Evolutionary conservation across 2,329 filamentous ascomycete genomes (phyloP).

Genomic region (Ramichloridium luteum): DNA sequence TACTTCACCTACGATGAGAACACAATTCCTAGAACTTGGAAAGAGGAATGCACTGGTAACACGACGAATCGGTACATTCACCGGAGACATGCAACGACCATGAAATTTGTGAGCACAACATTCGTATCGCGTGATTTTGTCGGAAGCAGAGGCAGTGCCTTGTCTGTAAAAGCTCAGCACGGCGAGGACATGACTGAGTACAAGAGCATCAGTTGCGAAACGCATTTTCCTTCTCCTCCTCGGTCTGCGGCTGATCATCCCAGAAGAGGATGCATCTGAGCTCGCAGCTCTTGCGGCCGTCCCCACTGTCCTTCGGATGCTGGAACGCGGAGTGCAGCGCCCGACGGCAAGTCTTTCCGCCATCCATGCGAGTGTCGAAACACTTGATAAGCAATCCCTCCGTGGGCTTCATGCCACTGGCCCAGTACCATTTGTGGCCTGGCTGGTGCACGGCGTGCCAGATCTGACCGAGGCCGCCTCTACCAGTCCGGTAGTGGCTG

Average conservation of each 20-base stretch:
- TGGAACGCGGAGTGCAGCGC: background rate
- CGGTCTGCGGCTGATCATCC: background rate
- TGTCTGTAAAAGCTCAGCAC: no score
- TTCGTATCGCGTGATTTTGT: no score
- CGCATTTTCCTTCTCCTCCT: background rate
- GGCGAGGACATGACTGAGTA: no score
- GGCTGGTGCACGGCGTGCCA: background rate
- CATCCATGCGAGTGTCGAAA: background rate
- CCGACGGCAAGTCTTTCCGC: background rate
- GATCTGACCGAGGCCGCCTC: background rate
- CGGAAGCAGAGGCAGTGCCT: no score
- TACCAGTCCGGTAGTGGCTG: no score
- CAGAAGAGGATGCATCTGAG: background rate
- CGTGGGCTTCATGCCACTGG: background rate
- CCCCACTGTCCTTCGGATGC: background rate
- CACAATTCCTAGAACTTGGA: no score
- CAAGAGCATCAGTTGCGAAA: background rate
- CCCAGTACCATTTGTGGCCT: constrained; percentile 1
- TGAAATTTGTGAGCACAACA: no score
- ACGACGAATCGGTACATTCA: no score
- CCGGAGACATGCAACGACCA: no score
- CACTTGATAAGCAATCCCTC: background rate
- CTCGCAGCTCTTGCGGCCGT: background rate
- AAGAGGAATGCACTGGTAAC: no score
- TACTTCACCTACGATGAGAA: no score